Evolutionary conservation across 192 early-diverging fungal genomes (phyloP).

Genomic region (Rhizoclosmatium sp.): DNA sequence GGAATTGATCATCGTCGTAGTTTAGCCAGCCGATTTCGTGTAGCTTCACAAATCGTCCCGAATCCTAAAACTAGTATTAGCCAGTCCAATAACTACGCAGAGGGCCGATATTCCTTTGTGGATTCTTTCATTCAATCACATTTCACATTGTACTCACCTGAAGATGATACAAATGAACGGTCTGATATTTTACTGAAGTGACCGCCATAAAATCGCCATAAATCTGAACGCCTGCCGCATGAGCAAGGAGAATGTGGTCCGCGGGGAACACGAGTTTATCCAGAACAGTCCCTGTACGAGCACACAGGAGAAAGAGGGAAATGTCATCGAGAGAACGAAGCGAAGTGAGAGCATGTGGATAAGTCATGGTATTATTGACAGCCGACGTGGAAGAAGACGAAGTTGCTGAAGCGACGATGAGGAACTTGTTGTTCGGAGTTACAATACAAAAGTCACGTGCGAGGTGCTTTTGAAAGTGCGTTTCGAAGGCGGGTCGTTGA

Average conservation of each 20-base stretch:
- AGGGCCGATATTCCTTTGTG: too few relatives aligned
- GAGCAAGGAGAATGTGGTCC: conserved; percentile 69
- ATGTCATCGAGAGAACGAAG: conserved; percentile 67
- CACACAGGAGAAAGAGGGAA: conserved; percentile 70
- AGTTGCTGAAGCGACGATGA: neutral
- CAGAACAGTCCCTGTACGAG: conserved; percentile 64
- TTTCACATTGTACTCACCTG: conserved; percentile 49
- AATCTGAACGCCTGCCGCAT: conserved; percentile 77
- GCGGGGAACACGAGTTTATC: conserved; percentile 62
- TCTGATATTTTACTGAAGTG: conserved; percentile 75
- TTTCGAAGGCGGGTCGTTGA: neutral
- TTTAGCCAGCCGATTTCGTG: conserved; percentile 69
- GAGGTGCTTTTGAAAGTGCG: conserved; percentile 52
- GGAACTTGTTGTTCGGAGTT: conserved; percentile 59
- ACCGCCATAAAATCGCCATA: conserved; percentile 67
- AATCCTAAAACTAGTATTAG: conserved; percentile 42
- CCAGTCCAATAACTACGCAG: too few relatives aligned
- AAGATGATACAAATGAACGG: conserved; percentile 70
- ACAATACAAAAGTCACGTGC: conserved; percentile 74
- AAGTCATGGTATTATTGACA: neutral
- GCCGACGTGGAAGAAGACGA: neutral
- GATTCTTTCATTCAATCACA: neutral
- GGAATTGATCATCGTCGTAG: conserved; percentile 71
- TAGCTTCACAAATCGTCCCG: conserved; percentile 63
- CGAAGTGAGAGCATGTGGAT: conserved; percentile 59